Evolutionary conservation across 768 basidiomycete species (phyloP).

Genomic region (Auricularia heimuer): DNA sequence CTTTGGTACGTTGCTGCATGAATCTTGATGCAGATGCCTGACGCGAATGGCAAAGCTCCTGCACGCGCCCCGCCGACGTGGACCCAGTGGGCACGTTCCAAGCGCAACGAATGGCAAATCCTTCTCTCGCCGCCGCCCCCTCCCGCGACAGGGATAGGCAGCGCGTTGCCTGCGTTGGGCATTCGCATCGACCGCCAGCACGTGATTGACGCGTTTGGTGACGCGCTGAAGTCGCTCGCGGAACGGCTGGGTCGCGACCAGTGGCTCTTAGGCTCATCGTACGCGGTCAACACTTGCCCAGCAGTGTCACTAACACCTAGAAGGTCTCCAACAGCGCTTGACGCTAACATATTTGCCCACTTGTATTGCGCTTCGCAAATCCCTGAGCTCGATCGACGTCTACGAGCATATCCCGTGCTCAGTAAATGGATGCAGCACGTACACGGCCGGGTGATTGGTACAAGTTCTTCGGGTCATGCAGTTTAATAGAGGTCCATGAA

Average conservation of each 20-base stretch:
- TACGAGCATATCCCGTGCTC: background rate
- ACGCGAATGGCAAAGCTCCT: background rate
- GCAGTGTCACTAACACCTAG: background rate
- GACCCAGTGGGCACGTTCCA: background rate
- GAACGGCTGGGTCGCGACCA: conserved; percentile 4
- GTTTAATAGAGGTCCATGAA: background rate
- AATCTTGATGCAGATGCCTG: background rate
- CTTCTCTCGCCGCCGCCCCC: background rate
- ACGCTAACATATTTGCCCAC: conserved; percentile 4
- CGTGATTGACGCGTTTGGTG: background rate
- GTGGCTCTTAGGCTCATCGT: conserved; percentile 5
- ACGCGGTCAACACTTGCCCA: background rate
- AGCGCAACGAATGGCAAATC: background rate
- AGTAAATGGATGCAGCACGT: background rate
- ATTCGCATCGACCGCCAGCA: background rate
- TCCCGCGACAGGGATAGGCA: background rate
- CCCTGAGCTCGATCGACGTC: background rate
- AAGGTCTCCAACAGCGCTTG: conserved; percentile 4
- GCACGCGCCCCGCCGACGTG: background rate
- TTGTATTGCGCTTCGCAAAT: background rate
- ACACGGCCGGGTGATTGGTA: background rate
- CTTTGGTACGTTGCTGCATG: background rate
- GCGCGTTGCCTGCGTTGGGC: background rate
- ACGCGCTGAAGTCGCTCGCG: background rate
- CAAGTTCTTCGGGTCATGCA: background rate